phyloP scores from a whole-genome alignment of 225 moss, liverwort and hornwort genomes.

The Anthoceros angustus region DNA sequence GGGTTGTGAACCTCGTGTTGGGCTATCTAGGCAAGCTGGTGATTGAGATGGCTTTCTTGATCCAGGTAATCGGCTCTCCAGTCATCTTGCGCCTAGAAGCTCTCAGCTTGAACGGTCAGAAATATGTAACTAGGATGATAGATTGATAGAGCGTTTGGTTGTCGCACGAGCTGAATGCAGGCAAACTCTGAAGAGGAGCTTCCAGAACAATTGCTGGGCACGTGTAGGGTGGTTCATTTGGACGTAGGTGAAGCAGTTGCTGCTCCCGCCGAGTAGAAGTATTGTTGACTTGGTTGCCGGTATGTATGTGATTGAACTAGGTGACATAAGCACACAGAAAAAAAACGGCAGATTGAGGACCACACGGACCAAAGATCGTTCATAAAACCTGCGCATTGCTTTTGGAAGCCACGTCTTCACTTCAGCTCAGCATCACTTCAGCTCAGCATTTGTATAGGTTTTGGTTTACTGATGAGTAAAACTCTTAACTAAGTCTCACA shows the following conservation, averaged over 20 bases:
- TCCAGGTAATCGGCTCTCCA: conserved; percentile 39
- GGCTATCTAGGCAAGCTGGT: conserved; percentile 93
- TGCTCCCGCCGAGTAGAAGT: conserved; percentile 9
- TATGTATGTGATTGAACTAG: no score
- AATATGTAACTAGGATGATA: background rate
- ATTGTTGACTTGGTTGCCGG: no score
- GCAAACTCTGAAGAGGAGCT: conserved; percentile 90
- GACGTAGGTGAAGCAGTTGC: conserved; percentile 73
- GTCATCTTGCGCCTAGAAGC: background rate
- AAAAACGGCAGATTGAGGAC: no score
- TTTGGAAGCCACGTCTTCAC: no score
- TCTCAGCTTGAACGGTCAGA: background rate
- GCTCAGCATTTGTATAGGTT: no score
- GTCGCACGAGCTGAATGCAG: conserved; percentile 15
- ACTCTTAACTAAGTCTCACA: no score
- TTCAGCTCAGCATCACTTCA: no score
- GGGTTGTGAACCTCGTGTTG: conserved; percentile 80
- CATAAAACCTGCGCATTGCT: no score
- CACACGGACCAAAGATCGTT: no score
- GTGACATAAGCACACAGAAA: no score
- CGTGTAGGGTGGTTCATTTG: conserved; percentile 73
- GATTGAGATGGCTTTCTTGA: conserved; percentile 87
- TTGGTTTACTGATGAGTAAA: no score
- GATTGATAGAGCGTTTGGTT: background rate
- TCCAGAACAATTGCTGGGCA: conserved; percentile 78